These are phyloP conservation scores for Pleodorina starrii DNA, from an alignment of 139 green algal genomes.

Conservation along the genomic window DNA sequence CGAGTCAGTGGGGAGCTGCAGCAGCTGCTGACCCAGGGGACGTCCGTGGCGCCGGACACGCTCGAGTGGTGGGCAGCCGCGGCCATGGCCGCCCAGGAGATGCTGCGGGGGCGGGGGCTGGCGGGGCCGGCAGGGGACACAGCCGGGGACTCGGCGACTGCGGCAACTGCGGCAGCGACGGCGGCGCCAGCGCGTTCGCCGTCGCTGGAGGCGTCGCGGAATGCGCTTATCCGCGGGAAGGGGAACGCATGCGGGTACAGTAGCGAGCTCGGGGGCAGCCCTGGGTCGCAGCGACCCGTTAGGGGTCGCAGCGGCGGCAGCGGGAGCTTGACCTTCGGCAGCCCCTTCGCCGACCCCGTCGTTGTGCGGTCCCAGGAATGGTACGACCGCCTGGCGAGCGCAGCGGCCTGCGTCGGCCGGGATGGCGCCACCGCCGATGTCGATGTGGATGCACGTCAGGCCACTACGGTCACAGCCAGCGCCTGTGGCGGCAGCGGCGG, in stretches of 20 bases:
- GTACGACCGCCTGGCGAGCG: background rate
- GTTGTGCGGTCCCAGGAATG: background rate
- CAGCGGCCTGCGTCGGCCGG: background rate
- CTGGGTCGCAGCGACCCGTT: too few relatives aligned
- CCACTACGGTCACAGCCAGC: background rate
- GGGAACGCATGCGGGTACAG: too few relatives aligned
- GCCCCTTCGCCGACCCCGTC: background rate
- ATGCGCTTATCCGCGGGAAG: too few relatives aligned
- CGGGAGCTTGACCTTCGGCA: background rate
- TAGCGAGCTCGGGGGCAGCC: too few relatives aligned
- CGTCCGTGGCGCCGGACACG: background rate
- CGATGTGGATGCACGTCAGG: background rate
- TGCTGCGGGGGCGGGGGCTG: background rate
- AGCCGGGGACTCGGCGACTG: background rate
- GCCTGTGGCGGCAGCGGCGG: background rate
- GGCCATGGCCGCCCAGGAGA: background rate
- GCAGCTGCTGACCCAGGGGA: constrained; percentile 41
- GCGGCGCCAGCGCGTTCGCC: too few relatives aligned
- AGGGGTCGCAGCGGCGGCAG: background rate
- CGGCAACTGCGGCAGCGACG: too few relatives aligned
- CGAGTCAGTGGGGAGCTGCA: background rate
- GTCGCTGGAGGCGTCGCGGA: too few relatives aligned
- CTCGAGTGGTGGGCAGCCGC: constrained; percentile 35
- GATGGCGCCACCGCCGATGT: background rate
- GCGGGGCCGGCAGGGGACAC: background rate